Evolutionary conservation across 331 rosid species (phyloP).

Genomic region (Saraca asoca): DNA sequence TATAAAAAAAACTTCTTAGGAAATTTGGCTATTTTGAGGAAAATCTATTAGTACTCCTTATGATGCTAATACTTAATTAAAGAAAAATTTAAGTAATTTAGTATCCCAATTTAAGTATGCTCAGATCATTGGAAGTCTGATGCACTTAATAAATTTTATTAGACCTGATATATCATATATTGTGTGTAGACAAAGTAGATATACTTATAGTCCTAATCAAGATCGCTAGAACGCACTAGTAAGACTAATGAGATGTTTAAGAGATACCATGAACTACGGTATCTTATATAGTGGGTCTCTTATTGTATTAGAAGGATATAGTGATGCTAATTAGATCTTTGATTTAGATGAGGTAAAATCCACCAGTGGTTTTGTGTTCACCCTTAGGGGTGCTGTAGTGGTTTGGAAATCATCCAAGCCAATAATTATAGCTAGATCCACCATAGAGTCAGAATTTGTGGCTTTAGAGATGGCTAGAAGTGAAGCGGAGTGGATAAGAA

Average conservation of each 20-base stretch:
- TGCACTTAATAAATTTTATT: constrained; percentile 5
- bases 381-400: too few species aligned
- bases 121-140: neutral
- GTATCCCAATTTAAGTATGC: neutral
- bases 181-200: neutral
- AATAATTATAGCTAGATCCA: neutral
- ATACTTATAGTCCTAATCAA: neutral
- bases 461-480: too few species aligned
- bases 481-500: constrained; percentile 3
- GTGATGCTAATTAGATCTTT: constrained; percentile 7
- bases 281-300: too few species aligned
- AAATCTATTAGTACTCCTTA: neutral
- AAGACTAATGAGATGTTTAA: neutral
- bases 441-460: constrained; percentile 7
- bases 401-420: neutral
- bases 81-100: neutral
- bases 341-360: neutral
- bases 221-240: neutral
- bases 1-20: neutral
- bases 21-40: neutral
- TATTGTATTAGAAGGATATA: too few species aligned
- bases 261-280: neutral
- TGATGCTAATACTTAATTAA: neutral
- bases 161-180: neutral
- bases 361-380: neutral